These are phyloP conservation scores for Arachnomyces sp. DNA, from an alignment of 2,329 filamentous ascomycete species.

Conservation along the genomic window DNA sequence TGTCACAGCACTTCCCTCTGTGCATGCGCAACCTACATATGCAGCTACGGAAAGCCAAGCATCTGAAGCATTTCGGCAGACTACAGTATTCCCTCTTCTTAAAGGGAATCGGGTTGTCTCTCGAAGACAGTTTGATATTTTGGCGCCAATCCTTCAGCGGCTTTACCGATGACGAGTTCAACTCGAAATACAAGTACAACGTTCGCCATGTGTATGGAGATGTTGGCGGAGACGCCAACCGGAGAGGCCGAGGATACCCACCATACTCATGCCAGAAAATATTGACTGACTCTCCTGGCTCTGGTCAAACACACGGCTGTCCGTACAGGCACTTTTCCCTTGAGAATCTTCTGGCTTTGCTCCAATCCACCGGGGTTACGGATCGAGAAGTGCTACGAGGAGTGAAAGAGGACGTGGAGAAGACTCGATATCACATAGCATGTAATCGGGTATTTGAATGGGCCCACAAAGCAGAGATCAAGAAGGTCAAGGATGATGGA, in stretches of 20 bases:
- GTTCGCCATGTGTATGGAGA: conserved; percentile 92
- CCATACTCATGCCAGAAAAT: conserved; percentile 95
- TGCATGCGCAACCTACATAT: conserved; percentile 92
- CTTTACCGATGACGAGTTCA: conserved; percentile 87
- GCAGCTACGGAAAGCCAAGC: conserved; percentile 74
- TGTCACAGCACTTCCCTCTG: conserved; percentile 75
- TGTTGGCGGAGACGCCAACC: conserved; percentile 83
- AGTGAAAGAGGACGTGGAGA: conserved; percentile 81
- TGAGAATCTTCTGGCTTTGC: conserved; percentile 71
- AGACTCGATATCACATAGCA: conserved; percentile 84
- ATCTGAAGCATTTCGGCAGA: conserved; percentile 87
- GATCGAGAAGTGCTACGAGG: conserved; percentile 70
- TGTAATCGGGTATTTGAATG: conserved; percentile 94
- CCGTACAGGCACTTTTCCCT: conserved; percentile 86
- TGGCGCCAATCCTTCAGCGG: conserved; percentile 82
- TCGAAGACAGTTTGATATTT: conserved; percentile 89
- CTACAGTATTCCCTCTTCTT: conserved; percentile 94
- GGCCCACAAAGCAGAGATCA: conserved; percentile 69
- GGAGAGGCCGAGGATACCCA: conserved; percentile 77
- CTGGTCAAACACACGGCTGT: conserved; percentile 89
- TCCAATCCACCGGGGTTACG: conserved; percentile 69
- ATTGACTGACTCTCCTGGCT: conserved; percentile 75
- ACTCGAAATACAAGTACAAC: conserved; percentile 97
- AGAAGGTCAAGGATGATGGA: conserved; percentile 65
- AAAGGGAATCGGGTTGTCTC: conserved; percentile 82